A percentile compares a stretch with the other conserved stretches of the same genome.
These are phyloP conservation scores for Suhomyces vadensis DNA, from an alignment of 805 yeast species.

Conservation along the genomic window DNA sequence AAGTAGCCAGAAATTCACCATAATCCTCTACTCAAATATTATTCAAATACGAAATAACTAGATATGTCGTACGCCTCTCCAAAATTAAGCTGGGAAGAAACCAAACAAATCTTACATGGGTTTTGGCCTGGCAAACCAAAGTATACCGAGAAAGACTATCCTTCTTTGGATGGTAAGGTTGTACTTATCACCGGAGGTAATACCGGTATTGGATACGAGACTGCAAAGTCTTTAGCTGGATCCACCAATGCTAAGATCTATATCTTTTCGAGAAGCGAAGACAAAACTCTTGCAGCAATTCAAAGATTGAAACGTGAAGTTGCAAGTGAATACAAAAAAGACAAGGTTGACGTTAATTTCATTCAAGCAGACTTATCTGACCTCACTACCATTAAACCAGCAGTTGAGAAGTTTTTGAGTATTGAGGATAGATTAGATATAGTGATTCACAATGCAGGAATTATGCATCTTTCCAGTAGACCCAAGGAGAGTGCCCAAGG, in stretches of 20 bases:
- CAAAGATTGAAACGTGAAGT: conserved; percentile 23
- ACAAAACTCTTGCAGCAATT: conserved; percentile 30
- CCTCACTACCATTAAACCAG: conserved; percentile 12
- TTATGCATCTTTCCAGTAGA: conserved; percentile 40
- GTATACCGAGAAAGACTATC: conserved; percentile 32
- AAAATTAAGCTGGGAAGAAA: conserved; percentile 3
- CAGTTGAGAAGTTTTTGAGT: conserved; percentile 29
- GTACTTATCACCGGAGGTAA: conserved; percentile 43
- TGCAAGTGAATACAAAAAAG: conserved; percentile 18
- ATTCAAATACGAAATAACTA: no score
- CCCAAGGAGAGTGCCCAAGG: conserved; percentile 45
- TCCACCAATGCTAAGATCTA: conserved; percentile 36
- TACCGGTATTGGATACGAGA: conserved; percentile 35
- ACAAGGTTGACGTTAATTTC: conserved; percentile 7
- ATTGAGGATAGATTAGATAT: conserved; percentile 19
- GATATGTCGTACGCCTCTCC: conserved; percentile 5
- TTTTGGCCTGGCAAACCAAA: conserved; percentile 17
- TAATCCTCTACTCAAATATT: no score
- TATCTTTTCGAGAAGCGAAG: conserved; percentile 35
- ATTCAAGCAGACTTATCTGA: conserved; percentile 12
- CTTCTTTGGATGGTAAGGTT: conserved; percentile 37
- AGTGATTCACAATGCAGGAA: conserved; percentile 27
- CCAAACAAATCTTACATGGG: conserved; percentile 5
- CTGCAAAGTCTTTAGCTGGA: conserved; percentile 28
- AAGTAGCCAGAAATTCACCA: no score